phyloP scores from a whole-genome alignment of 1,284 basidiomycete species.

The Lignosus rhinocerotis region DNA sequence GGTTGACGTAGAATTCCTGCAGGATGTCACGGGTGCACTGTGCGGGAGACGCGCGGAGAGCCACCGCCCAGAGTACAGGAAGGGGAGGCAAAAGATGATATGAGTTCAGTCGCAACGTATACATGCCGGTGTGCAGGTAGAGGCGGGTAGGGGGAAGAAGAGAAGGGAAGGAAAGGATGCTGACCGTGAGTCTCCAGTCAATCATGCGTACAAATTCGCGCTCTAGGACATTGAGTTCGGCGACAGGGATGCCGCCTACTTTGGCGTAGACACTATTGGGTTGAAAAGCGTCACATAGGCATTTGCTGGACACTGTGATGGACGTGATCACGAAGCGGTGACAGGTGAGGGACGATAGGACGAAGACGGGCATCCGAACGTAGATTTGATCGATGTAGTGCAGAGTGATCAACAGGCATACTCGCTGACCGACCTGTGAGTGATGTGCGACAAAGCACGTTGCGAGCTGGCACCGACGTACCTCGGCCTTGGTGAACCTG shows the following conservation, averaged over 20 bases:
- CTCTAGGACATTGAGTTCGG: conserved; percentile 90
- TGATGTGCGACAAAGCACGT: conserved; percentile 6
- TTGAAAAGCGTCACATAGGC: conserved; percentile 91
- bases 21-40: conserved; percentile 80
- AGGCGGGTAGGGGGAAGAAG: conserved; percentile 11
- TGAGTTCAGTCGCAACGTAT: conserved; percentile 12
- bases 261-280: conserved; percentile 91
- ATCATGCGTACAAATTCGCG: conserved; percentile 88
- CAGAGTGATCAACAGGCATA: conserved; percentile 85
- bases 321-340: conserved; percentile 94
- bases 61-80: conserved; percentile 1
- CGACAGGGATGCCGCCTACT: conserved; percentile 88
- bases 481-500: conserved; percentile 91
- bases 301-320: conserved; percentile 86
- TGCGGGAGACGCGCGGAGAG: not conserved
- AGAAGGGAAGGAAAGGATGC: conserved; percentile 38
- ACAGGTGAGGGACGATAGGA: conserved; percentile 90
- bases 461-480: conserved; percentile 35
- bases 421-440: conserved; percentile 55
- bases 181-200: conserved; percentile 90
- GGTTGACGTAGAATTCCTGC: conserved; percentile 83
- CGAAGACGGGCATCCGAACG: conserved; percentile 81
- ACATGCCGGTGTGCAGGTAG: not conserved
- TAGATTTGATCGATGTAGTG: conserved; percentile 96
- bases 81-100: conserved; percentile 15